Evolutionary conservation across 176 grass and related monocot genomes (phyloP), one percentile per base, ranked within the genome.

Genomic region (Rhynchospora breviuscula): DNA sequence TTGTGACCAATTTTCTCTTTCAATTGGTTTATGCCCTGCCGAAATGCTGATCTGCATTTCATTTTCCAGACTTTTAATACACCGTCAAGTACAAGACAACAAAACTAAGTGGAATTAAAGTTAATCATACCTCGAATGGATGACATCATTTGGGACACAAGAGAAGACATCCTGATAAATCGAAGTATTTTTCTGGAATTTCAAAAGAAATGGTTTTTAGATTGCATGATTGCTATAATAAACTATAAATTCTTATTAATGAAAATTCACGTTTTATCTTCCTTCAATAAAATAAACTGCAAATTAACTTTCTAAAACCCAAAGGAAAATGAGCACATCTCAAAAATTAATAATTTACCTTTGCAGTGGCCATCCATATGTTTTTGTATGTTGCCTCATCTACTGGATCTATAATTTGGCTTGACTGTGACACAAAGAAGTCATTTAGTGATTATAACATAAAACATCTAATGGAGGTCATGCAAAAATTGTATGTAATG

Each of bases 331-430:
- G 25, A 77, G 31, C 23, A 54, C 29, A 54, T 72, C 23, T 31
- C 2, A 31, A 29, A 76, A 76, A 54, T 7, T 2, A 23, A 21
- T 11, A 64, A 64, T 81, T 88, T 69, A 95, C 93, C 90, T 95
- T 85, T 65, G 90, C 93, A 67, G 88, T 95, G 56, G 80, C 90
- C 93, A 95, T 90, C 90, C 93, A 95, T 52, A 92, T 90, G 58
- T 84, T 85, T 59, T 81, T 90, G 82, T 95, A 95, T 2, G 85
- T 85, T 71, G 81, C 83, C 79, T 87, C 81, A 45, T 85, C 81
- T 48, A 95, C 82, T 52, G 88, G 90, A 85, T 95, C 93, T 67
- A 85, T 85, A 59, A 95, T 95, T 81, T 88, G 67, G 74, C 61
- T 84, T 29, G 85, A 70, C 93, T 95, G 88, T 22, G 86, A 90